phyloP scores from a whole-genome alignment of 805 yeast genomes.

The Kuraishia hungarica region DNA sequence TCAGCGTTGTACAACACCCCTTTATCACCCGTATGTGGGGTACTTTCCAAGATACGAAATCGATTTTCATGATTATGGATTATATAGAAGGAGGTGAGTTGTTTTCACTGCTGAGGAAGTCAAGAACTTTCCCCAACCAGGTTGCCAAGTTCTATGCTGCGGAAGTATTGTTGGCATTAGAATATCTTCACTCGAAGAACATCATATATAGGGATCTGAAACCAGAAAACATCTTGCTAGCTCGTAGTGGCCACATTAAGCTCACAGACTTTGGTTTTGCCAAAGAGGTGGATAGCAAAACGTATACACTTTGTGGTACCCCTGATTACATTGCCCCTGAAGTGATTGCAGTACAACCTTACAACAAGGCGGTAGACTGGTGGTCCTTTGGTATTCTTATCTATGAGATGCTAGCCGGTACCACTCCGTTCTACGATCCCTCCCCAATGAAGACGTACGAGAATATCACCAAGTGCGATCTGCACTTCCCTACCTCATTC shows the following conservation, averaged over 20 bases:
- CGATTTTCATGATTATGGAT: conserved; percentile 56
- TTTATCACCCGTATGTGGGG: conserved; percentile 60
- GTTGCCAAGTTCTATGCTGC: conserved; percentile 60
- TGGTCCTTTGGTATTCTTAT: conserved; percentile 57
- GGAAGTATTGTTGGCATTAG: conserved; percentile 50
- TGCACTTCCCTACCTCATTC: conserved; percentile 43
- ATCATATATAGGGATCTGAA: conserved; percentile 54
- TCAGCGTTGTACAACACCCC: conserved; percentile 50
- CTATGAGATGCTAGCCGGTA: conserved; percentile 55
- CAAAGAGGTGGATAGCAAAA: conserved; percentile 49
- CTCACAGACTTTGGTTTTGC: conserved; percentile 59
- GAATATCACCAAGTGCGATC: conserved; percentile 44
- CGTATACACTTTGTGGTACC: conserved; percentile 57
- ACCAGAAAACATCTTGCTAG: conserved; percentile 52
- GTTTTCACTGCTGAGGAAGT: conserved; percentile 45
- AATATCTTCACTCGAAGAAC: conserved; percentile 49
- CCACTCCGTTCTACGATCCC: conserved; percentile 54
- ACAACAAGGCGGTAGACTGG: conserved; percentile 58
- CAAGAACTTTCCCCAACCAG: conserved; percentile 53
- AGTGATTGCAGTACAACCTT: conserved; percentile 56
- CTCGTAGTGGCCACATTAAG: conserved; percentile 52
- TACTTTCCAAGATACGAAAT: conserved; percentile 50
- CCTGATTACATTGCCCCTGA: conserved; percentile 62
- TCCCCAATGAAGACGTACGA: conserved; percentile 60
- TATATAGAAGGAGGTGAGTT: conserved; percentile 59